Evolutionary conservation across 495 filamentous ascomycete species (phyloP), one percentile per base, ranked within the genome.

Genomic region (Pseudevernia furfuracea): DNA sequence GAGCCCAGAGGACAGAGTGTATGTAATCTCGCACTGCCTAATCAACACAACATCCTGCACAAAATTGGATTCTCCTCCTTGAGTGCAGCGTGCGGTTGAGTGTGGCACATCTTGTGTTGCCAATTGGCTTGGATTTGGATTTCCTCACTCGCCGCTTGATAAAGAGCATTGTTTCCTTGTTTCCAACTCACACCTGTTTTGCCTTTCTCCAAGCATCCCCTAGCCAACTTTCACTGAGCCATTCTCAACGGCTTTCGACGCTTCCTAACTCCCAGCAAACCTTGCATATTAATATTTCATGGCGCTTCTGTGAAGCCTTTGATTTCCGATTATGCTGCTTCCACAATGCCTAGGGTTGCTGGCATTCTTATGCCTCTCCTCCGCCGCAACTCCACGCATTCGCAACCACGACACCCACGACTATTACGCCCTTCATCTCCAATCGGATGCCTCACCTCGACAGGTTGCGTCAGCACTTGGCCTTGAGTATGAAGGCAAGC

Each of bases 361-460:
- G 76, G 79, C 60, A 68, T 75, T 67, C 73, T 75, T 48, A 69
- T 77, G 44, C 71, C 68, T 67, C 68, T 77, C 61, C 74, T 67
- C 76, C 64, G 70, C 77, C 65, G 75, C 79, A 64, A 76, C 67
- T 69, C 71, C 81, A 73, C 76, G 76, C 72, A 72, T 76, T 74
- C 75, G 85, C 34, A 79, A 89, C 68, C 87, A 87, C 74, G 83
- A 87, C 15, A 80, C 85, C 9, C 87, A 87, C 76, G 91, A 97
- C 71, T 96, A 92, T 76, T 96, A 96, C 73, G 91, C 92, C 58
- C 79, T 97, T 58, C 89, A 95, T 66, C 85, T 97, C 65, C 85
- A 85, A 52, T 76, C 82, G 19, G 76, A 81, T 49, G 79, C 79
- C 30, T 79, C 84, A 5, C 94, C 95, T 32, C 74, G 81, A 38